Conservation (phyloP, 2,329 filamentous ascomycete species). For the Diaporthe longicolla region DNA sequence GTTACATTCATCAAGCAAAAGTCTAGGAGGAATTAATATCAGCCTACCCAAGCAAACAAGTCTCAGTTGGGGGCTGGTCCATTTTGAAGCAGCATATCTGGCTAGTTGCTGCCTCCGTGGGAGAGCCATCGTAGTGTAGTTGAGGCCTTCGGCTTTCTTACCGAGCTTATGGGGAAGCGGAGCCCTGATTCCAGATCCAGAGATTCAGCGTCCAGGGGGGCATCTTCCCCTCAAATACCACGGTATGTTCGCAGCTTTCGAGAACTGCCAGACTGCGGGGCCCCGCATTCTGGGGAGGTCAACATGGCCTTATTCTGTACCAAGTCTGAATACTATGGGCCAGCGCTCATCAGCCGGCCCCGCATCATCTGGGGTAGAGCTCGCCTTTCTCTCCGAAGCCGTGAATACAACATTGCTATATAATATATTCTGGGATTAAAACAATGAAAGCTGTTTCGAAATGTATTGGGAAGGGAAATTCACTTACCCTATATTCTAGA, state of each 20-base stretch:
- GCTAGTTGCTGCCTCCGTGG: background rate
- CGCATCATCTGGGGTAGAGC: conserved; percentile 1
- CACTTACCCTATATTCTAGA: background rate
- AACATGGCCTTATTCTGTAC: background rate
- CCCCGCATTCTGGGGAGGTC: background rate
- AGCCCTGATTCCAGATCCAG: background rate
- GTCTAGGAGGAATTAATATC: background rate
- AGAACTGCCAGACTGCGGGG: background rate
- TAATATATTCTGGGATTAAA: background rate
- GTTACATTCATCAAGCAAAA: background rate
- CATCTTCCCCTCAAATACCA: background rate
- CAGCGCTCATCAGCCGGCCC: background rate
- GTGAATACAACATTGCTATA: background rate
- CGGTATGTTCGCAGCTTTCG: background rate
- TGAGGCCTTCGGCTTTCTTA: conserved; percentile 7
- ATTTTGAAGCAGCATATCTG: background rate
- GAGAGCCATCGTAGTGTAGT: background rate
- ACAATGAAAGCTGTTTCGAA: background rate
- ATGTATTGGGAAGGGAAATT: background rate
- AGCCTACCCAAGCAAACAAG: background rate
- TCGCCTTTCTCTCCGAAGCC: conserved; percentile 12
- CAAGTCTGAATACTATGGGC: background rate
- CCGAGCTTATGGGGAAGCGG: background rate
- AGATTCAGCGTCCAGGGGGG: background rate
- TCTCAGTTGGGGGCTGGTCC: background rate